A percentile compares a stretch with the other conserved stretches of the same genome.
Evolutionary conservation across 495 filamentous ascomycete genomes (phyloP).

Genomic region (Saxispiralis lemnorum): DNA sequence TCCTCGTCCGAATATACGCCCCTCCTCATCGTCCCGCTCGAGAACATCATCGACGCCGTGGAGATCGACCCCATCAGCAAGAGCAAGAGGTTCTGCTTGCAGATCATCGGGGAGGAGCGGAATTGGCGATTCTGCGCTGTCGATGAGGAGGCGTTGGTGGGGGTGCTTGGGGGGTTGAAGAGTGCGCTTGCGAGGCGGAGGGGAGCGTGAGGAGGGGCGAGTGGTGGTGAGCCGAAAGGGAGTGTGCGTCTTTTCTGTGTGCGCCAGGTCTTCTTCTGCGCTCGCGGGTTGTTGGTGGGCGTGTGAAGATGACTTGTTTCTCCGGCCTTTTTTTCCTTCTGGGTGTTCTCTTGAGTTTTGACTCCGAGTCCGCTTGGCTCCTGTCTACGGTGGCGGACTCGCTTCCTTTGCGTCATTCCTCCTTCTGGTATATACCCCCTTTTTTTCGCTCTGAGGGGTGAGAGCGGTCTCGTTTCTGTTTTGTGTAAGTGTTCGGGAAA

Average conservation of each 20-base stretch:
- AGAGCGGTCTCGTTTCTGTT: no score
- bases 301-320: neutral
- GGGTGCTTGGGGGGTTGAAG: slow-evolving; percentile 78
- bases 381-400: no score
- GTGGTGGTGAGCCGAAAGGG: neutral
- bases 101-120: slow-evolving; percentile 88
- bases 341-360: no score
- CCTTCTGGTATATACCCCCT: no score
- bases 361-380: no score
- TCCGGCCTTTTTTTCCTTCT: neutral
- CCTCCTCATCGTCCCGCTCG: slow-evolving; percentile 60
- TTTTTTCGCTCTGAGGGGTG: no score
- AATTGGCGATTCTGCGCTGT: slow-evolving; percentile 71
- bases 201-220: slow-evolving; percentile 5
- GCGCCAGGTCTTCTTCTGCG: neutral
- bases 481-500: no score
- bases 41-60: slow-evolving; percentile 72
- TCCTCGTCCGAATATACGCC: slow-evolving; percentile 83
- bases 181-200: slow-evolving; percentile 62
- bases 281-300: neutral
- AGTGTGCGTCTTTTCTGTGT: neutral
- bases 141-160: slow-evolving; percentile 66
- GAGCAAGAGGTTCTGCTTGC: slow-evolving; percentile 72
- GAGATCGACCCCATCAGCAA: slow-evolving; percentile 77
- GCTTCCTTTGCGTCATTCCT: no score